These are phyloP conservation scores for Panaeolus papilionaceus DNA, from an alignment of 768 basidiomycete species.

Conservation along the genomic window DNA sequence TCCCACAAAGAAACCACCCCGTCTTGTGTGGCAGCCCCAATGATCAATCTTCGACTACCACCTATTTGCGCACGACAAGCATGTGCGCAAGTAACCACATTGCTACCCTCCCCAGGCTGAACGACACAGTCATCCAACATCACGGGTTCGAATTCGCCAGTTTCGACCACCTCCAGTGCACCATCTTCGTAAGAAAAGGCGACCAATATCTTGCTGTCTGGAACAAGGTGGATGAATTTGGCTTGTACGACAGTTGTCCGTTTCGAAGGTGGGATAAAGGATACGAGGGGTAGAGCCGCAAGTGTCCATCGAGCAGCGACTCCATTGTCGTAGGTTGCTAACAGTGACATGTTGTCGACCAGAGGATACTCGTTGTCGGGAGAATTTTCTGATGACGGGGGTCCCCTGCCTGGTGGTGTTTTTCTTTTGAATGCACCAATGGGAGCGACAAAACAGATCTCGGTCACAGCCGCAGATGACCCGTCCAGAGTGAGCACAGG, in stretches of 20 bases:
- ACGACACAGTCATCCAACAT: constrained; percentile 54
- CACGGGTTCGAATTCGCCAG: constrained; percentile 48
- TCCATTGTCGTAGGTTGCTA: constrained; percentile 68
- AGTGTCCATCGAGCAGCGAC: constrained; percentile 61
- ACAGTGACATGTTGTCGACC: constrained; percentile 36
- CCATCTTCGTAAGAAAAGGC: constrained; percentile 74
- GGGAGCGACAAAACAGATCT: constrained; percentile 55
- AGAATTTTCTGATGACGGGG: background rate
- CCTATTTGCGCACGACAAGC: constrained; percentile 59
- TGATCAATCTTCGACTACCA: constrained; percentile 55
- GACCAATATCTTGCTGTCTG: constrained; percentile 53
- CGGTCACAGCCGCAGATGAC: constrained; percentile 56
- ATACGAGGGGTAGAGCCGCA: constrained; percentile 35
- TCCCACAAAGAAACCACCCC: constrained; percentile 84
- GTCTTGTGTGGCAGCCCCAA: constrained; percentile 66
- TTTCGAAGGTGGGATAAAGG: constrained; percentile 51
- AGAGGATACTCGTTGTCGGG: constrained; percentile 8
- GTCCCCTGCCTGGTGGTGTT: constrained; percentile 12
- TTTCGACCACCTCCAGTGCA: constrained; percentile 64
- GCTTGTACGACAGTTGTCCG: constrained; percentile 51
- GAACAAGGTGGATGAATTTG: constrained; percentile 53
- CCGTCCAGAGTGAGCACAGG: constrained; percentile 48
- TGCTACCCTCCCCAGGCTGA: constrained; percentile 62
- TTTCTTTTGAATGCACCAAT: constrained; percentile 20
- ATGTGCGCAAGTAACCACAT: constrained; percentile 59